Evolutionary conservation across 208 protist genomes (phyloP).

Genomic region (Endotrypanum monterogeii): DNA sequence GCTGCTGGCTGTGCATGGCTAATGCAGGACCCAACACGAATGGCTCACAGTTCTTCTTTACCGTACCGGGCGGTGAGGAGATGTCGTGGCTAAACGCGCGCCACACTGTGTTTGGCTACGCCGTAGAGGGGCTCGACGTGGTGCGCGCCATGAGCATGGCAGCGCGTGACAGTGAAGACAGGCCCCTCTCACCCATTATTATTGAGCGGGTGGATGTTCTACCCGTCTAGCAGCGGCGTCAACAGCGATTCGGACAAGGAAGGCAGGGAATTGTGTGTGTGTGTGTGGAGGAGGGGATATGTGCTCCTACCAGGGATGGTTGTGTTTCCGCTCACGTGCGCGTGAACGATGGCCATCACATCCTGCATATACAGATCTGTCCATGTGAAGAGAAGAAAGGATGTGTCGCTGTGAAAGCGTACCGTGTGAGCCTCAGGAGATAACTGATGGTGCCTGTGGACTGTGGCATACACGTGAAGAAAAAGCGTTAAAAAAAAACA

Average conservation of each 20-base stretch:
- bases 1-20: slow-evolving; percentile 84
- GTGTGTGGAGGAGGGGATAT: too few species aligned
- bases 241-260: background rate
- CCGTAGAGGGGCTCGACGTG: slow-evolving; percentile 68
- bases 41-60: slow-evolving; percentile 93
- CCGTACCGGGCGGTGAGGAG: slow-evolving; percentile 45
- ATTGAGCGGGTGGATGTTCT: slow-evolving; percentile 55
- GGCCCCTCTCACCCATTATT: slow-evolving; percentile 58
- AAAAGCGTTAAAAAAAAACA: too few species aligned
- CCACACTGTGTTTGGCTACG: slow-evolving; percentile 95
- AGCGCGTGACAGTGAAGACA: slow-evolving; percentile 43
- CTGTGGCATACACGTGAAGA: background rate
- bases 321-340: too few species aligned
- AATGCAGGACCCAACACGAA: slow-evolving; percentile 87
- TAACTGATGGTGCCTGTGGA: background rate
- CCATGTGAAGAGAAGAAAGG: background rate
- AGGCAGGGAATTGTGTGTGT: too few species aligned
- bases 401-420: background rate
- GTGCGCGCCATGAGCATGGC: slow-evolving; percentile 54
- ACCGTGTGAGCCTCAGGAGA: background rate
- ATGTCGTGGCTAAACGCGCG: slow-evolving; percentile 89
- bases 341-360: background rate
- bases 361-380: background rate
- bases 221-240: background rate
- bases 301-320: too few species aligned